Conservation (phyloP, 805 yeast genomes). For the Lipomyces yamadae region DNA sequence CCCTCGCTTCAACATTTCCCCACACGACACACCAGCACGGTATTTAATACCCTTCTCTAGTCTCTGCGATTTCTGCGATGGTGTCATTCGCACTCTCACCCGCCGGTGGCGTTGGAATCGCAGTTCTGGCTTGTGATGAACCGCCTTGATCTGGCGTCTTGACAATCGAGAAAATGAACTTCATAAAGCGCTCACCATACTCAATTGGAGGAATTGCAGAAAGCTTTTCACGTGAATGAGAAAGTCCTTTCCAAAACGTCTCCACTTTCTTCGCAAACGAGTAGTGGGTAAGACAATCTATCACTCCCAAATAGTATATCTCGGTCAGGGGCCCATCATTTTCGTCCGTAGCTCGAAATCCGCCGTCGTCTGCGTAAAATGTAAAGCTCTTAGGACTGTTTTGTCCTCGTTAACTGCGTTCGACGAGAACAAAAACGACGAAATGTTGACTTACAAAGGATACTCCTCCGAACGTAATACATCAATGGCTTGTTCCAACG, state of each 20-base stretch:
- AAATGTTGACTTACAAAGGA: slow-evolving; percentile 33
- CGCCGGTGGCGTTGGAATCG: neutral
- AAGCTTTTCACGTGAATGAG: slow-evolving; percentile 68
- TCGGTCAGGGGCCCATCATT: slow-evolving; percentile 63
- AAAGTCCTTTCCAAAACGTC: slow-evolving; percentile 79
- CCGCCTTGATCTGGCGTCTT: slow-evolving; percentile 21
- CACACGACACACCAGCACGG: neutral
- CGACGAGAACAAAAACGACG: slow-evolving; percentile 33
- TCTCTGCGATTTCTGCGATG: neutral
- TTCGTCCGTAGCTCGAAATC: slow-evolving; percentile 73
- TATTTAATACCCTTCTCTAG: neutral
- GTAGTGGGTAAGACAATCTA: slow-evolving; percentile 84
- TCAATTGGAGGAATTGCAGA: slow-evolving; percentile 91
- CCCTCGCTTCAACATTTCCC: neutral
- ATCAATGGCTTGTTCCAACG: slow-evolving; percentile 28
- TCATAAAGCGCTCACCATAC: slow-evolving; percentile 83
- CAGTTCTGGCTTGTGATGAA: neutral
- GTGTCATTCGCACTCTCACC: neutral
- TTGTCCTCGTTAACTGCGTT: slow-evolving; percentile 36
- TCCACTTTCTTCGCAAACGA: slow-evolving; percentile 76
- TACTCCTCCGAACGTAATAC: slow-evolving; percentile 38
- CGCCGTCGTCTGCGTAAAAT: slow-evolving; percentile 84
- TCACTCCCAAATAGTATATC: slow-evolving; percentile 88
- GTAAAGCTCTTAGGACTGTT: slow-evolving; percentile 49
- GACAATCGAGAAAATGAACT: slow-evolving; percentile 57